Evolutionary conservation across 768 basidiomycete species (phyloP), one percentile per base, ranked within the genome.

Genomic region (Leccinum uliginosum): DNA sequence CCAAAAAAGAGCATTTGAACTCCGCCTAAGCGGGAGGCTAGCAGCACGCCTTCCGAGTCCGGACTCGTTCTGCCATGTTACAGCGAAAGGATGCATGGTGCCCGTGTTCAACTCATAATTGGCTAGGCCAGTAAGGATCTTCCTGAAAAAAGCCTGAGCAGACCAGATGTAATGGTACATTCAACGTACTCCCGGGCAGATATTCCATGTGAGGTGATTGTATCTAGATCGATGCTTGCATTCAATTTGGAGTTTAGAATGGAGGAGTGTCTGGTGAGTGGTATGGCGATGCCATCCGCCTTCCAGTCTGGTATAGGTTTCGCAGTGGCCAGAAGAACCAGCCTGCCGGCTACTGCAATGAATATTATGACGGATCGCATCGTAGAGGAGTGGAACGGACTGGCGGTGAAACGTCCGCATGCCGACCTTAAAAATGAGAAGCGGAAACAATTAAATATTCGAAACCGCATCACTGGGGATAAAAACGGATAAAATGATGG

Each of bases 381-480:
- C 8, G 2, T 38, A 17, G 35, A 38, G 35, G 17, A 8, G 15
- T 35, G 34, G 17, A 1, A 38, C 17, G 7, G 6, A n/a, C 17
- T 17, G 35, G 17, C 17, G 7, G 6, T 17, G 35, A 38, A 34
- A 78, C 57, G 17, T 62, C 10, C 27, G 27, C 6, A 27, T n/a
- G n/a, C n/a, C n/a, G n/a, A n/a, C n/a, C n/a, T n/a, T n/a, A n/a
- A n/a, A n/a, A n/a, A n/a, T n/a, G n/a, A n/a, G n/a, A n/a, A n/a
- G n/a, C n/a, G n/a, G n/a, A n/a, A n/a, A n/a, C n/a, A n/a, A n/a
- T n/a, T n/a, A n/a, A n/a, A n/a, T n/a, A n/a, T n/a, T n/a, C n/a
- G n/a, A n/a, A n/a, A n/a, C n/a, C n/a, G n/a, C n/a, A n/a, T n/a
- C n/a, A n/a, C n/a, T n/a, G n/a, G n/a, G n/a, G n/a, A n/a, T n/a